Evolutionary conservation across 495 filamentous ascomycete species (phyloP).

Genomic region (Xylaria venustula): DNA sequence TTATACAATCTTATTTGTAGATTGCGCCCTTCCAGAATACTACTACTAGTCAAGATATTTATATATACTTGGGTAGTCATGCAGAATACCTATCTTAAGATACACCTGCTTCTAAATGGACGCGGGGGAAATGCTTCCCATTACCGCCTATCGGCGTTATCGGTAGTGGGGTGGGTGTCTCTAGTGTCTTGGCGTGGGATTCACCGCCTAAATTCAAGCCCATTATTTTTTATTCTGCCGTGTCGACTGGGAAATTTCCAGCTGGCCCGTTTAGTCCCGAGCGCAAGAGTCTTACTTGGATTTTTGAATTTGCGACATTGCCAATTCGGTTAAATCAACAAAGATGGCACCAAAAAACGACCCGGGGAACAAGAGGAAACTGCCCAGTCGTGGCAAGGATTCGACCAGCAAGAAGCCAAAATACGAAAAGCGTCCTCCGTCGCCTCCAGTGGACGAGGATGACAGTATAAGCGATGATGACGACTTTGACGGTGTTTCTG

Average conservation of each 20-base stretch:
- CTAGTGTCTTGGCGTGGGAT: neutral
- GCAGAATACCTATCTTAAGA: neutral
- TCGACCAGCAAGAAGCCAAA: constrained; percentile 48
- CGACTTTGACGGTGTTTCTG: constrained; percentile 37
- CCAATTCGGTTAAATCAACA: neutral
- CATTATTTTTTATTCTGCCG: constrained; percentile 20
- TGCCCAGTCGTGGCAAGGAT: constrained; percentile 34
- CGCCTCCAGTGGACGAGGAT: constrained; percentile 19
- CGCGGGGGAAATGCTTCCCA: neutral
- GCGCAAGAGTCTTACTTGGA: neutral
- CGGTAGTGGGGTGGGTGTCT: constrained; percentile 7
- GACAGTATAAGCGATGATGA: constrained; percentile 29
- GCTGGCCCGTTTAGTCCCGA: neutral
- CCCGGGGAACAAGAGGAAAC: constrained; percentile 41
- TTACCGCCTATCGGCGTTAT: constrained; percentile 10
- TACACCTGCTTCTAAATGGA: neutral
- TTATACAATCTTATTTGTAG: neutral
- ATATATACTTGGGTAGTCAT: neutral
- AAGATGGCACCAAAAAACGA: constrained; percentile 32
- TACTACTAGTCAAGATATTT: neutral
- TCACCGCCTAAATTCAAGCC: constrained; percentile 37
- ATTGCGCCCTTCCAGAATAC: neutral
- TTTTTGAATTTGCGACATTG: neutral
- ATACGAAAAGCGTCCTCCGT: constrained; percentile 32
- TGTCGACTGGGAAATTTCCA: constrained; percentile 11